Evolutionary conservation across 306 rosid species (phyloP).

Genomic region (Mimosa pudica): DNA sequence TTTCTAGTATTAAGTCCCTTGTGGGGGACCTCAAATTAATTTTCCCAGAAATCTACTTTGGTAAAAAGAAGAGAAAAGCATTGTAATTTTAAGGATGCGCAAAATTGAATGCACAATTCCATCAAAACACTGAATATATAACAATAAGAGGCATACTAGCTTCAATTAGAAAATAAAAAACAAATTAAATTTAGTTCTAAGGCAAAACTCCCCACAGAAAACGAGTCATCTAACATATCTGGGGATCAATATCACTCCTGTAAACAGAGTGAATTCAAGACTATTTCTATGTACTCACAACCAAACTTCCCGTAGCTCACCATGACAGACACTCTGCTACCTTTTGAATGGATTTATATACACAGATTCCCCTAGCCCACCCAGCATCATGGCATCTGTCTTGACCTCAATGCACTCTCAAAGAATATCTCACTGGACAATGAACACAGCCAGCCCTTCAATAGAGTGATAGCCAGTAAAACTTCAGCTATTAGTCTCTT

Average conservation of each 20-base stretch:
- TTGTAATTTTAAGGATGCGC: neutral
- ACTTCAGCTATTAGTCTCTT: conserved; percentile 31
- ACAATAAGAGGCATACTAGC: conserved; percentile 26
- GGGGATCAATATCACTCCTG: conserved; percentile 35
- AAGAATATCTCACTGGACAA: conserved; percentile 43
- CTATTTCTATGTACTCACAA: conserved; percentile 20
- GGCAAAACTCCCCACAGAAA: conserved; percentile 47
- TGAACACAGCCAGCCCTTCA: conserved; percentile 31
- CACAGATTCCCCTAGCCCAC: conserved; percentile 42
- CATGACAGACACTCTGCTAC: conserved; percentile 40
- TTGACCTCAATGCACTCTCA: conserved; percentile 41
- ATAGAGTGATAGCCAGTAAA: conserved; percentile 40
- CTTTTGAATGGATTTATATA: conserved; percentile 50
- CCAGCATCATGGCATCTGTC: conserved; percentile 39
- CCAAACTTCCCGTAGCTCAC: conserved; percentile 1
- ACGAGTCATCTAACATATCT: conserved; percentile 21
- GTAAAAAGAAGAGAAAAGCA: too few species aligned
- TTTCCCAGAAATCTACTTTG: too few species aligned
- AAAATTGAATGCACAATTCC: conserved; percentile 7
- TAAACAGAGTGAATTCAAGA: conserved; percentile 34
- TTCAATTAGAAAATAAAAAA: conserved; percentile 23
- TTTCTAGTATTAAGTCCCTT: too few species aligned
- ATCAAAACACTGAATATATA: neutral
- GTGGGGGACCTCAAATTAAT: too few species aligned
- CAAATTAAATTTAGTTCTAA: conserved; percentile 37